Base-by-base conservation (phyloP, 768 basidiomycete species). In the Mycena leptocephala region DNA sequence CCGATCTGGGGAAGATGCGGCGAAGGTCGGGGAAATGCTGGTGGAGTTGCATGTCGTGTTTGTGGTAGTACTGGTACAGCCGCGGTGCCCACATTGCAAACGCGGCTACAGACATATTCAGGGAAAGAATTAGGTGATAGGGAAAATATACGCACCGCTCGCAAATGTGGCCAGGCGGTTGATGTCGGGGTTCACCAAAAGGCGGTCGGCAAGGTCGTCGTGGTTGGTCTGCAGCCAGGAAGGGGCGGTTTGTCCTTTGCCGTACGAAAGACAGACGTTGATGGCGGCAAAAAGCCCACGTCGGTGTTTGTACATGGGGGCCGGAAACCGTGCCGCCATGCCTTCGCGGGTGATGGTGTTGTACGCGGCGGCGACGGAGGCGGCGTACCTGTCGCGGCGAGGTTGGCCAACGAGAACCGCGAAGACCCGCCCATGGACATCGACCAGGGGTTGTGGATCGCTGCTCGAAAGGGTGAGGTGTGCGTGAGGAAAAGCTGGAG, bases 1-100 rank as follows among this genome's bases (percentile, higher is more conserved):
- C 39, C 39, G 39, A 41, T 41, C 16, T 41, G 10, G 39, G 39
- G 39, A 84, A 77, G 63, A 77, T 77, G 20, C 76, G 69, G 0
- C n/a, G 28, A 5, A 80, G 76, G 18, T 46, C 16, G 61, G 61
- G 10, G 28, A 14, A 32, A 6, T 26, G 0, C 5, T 16, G 5
- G 32, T 22, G 43, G 5, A 65, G 32, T 2, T n/a, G 5, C 5
- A 0, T 4, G 46, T 65, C 22, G 64, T 11, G 6, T 30, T n/a
- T 3, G 30, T 11, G 16, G 22, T 65, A 65, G 46, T n/a, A 32
- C 20, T 20, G 2, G 22, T 65, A 35, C 24, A 65, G 43, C 11
- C 28, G 64, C 13, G 64, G 64, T 1, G 64, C 64, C 64, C 64
- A 65, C 1, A 30, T 2, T 2, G 64, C 46, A 16, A 79, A 78